These are phyloP conservation scores for Hygrophila difformis DNA, from an alignment of 257 asterid species.

Conservation along the genomic window DNA sequence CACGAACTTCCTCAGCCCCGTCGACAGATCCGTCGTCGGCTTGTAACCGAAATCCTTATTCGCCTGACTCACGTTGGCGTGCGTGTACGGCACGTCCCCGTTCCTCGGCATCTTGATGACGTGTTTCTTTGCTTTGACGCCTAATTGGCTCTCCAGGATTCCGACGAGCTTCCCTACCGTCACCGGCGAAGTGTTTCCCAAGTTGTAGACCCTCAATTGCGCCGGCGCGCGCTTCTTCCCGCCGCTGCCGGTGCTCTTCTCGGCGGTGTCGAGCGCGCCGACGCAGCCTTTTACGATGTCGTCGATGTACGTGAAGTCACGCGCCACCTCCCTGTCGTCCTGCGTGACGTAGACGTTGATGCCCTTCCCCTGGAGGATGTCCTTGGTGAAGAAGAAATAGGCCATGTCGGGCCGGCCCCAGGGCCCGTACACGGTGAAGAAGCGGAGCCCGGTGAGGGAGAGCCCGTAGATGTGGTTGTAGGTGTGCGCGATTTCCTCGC, in stretches of 20 bases:
- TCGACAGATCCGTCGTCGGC: conserved; percentile 80
- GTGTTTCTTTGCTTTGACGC: conserved; percentile 60
- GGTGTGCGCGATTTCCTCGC: conserved; percentile 88
- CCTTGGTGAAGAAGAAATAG: conserved; percentile 82
- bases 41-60: conserved; percentile 70
- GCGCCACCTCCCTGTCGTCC: conserved; percentile 89
- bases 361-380: conserved; percentile 58
- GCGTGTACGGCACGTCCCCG: conserved; percentile 97
- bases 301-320: conserved; percentile 96
- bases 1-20: conserved; percentile 76
- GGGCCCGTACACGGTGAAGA: conserved; percentile 93
- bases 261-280: conserved; percentile 92
- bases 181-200: conserved; percentile 90
- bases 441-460: conserved; percentile 73
- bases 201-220: conserved; percentile 80
- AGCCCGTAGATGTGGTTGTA: conserved; percentile 83
- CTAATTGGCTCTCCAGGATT: conserved; percentile 52
- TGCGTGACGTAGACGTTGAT: conserved; percentile 62
- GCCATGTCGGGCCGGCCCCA: conserved; percentile 99
- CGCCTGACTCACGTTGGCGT: conserved; percentile 90
- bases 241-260: conserved; percentile 91
- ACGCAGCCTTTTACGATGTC: conserved; percentile 81
- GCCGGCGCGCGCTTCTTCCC: conserved; percentile 85
- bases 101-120: conserved; percentile 80
- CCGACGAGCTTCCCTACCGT: conserved; percentile 84